Conservation (phyloP, 1,284 basidiomycete species). For the Microbotryomycetes sp. region DNA sequence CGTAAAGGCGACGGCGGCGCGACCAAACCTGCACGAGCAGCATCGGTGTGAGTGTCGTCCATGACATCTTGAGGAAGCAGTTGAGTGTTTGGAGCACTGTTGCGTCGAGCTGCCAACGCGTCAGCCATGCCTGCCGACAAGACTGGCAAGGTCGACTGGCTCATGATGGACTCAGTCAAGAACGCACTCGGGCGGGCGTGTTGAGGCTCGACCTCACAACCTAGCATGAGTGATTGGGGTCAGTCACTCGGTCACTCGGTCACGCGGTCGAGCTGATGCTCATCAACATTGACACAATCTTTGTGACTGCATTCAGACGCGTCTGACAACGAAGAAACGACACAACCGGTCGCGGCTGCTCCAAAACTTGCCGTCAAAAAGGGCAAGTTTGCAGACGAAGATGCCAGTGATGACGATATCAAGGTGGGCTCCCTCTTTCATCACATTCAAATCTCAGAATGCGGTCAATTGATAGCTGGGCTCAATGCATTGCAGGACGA, state of each 20-base stretch:
- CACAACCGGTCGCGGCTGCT: constrained; percentile 43
- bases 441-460: constrained; percentile 41
- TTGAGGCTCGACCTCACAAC: not conserved
- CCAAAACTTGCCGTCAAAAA: constrained; percentile 46
- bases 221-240: not conserved
- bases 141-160: not conserved
- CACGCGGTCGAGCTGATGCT: too few species aligned
- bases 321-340: constrained; percentile 50
- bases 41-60: not conserved
- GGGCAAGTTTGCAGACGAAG: constrained; percentile 78
- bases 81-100: not conserved
- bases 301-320: constrained; percentile 42
- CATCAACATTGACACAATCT: not conserved
- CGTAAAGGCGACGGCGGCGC: too few species aligned
- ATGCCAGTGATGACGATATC: constrained; percentile 59
- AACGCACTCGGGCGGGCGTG: too few species aligned
- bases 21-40: too few species aligned
- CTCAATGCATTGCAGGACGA: constrained; percentile 57
- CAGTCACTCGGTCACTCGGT: too few species aligned
- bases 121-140: not conserved
- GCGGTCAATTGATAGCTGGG: constrained; percentile 1
- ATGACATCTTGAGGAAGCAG: not conserved
- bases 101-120: not conserved
- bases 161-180: too few species aligned
- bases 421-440: constrained; percentile 34